A percentile compares a stretch with the other conserved stretches of the same genome.
These are phyloP conservation scores for Yamadazyma sp. DNA, from an alignment of 1,139 yeast genomes.

Conservation along the genomic window DNA sequence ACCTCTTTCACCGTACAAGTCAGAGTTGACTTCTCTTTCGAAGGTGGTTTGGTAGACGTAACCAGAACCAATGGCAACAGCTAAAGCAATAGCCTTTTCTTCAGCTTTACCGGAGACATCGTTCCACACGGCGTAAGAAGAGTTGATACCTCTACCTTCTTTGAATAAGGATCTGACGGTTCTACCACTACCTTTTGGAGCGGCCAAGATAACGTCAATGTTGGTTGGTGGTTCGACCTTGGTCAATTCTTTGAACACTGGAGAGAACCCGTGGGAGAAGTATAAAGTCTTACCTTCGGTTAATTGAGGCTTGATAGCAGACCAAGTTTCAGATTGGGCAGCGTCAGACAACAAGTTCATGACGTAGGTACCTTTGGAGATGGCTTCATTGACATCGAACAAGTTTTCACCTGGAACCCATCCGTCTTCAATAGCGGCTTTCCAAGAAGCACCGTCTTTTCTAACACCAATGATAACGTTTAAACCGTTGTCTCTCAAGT, in stretches of 20 bases:
- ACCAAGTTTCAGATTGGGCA: slow-evolving; percentile 99
- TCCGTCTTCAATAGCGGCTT: slow-evolving; percentile 98
- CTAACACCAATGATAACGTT: slow-evolving; percentile 98
- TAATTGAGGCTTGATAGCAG: slow-evolving; percentile 78
- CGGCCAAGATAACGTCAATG: slow-evolving; percentile 96
- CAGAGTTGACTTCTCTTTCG: slow-evolving; percentile 98
- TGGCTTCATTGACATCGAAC: slow-evolving; percentile 93
- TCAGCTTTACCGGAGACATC: slow-evolving; percentile 99
- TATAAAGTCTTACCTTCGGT: slow-evolving; percentile 97
- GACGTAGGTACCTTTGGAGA: slow-evolving; percentile 84
- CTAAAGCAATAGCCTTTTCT: slow-evolving; percentile 97
- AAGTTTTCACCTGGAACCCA: slow-evolving; percentile 99
- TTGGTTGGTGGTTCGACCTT: slow-evolving; percentile 93
- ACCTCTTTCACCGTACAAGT: slow-evolving; percentile 99
- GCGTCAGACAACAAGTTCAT: slow-evolving; percentile 99
- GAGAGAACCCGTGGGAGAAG: slow-evolving; percentile 99
- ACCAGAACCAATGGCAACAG: slow-evolving; percentile 99
- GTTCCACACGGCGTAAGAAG: slow-evolving; percentile 99
- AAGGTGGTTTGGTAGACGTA: slow-evolving; percentile 99
- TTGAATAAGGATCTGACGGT: slow-evolving; percentile 98
- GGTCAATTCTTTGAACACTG: slow-evolving; percentile 97
- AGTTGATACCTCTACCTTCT: slow-evolving; percentile 99
- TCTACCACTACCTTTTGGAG: slow-evolving; percentile 99
- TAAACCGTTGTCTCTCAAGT: slow-evolving; percentile 97
- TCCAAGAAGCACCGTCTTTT: slow-evolving; percentile 99